Evolutionary conservation across 1,284 basidiomycete genomes (phyloP).

Genomic region (Apiotrichum sp.): DNA sequence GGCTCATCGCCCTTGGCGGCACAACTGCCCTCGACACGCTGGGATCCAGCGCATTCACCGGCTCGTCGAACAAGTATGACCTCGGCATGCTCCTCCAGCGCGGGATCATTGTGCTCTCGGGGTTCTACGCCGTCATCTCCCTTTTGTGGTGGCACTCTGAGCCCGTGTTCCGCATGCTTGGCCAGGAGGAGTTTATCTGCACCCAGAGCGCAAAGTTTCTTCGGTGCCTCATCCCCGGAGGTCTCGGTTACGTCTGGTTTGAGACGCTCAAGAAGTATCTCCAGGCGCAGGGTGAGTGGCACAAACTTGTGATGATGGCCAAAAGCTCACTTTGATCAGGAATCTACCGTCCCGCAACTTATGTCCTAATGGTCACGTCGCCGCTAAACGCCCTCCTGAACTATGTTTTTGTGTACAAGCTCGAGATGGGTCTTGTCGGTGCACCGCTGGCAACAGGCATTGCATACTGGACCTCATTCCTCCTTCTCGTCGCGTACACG

Average conservation of each 20-base stretch:
- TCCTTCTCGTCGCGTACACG: neutral
- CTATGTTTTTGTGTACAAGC: constrained; percentile 1
- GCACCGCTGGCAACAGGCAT: constrained; percentile 2
- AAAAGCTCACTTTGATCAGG: neutral
- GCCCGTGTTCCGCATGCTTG: constrained; percentile 3
- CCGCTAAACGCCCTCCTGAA: constrained; percentile 2
- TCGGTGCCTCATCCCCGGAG: constrained; percentile 1
- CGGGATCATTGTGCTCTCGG: neutral
- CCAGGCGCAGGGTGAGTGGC: constrained; percentile 1
- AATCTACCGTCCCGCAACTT: constrained; percentile 4
- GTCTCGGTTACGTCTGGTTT: constrained; percentile 4
- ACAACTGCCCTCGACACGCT: constrained; percentile 4
- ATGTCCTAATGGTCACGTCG: constrained; percentile 1
- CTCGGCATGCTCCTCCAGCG: constrained; percentile 8
- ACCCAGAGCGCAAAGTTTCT: constrained; percentile 1
- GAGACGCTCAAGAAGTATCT: constrained; percentile 5
- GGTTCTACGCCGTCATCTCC: neutral
- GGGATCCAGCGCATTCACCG: constrained; percentile 1
- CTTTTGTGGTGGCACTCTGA: constrained; percentile 1
- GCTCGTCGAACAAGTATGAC: constrained; percentile 4
- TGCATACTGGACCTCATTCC: constrained; percentile 2
- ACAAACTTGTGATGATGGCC: neutral
- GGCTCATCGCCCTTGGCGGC: constrained; percentile 4
- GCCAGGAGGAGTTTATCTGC: constrained; percentile 6
- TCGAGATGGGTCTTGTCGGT: neutral